Percentiles rank a stretch among this genome's conserved stretches.
These are phyloP conservation scores for Psilocybe tampanensis DNA, from an alignment of 768 basidiomycete species.

Conservation along the genomic window DNA sequence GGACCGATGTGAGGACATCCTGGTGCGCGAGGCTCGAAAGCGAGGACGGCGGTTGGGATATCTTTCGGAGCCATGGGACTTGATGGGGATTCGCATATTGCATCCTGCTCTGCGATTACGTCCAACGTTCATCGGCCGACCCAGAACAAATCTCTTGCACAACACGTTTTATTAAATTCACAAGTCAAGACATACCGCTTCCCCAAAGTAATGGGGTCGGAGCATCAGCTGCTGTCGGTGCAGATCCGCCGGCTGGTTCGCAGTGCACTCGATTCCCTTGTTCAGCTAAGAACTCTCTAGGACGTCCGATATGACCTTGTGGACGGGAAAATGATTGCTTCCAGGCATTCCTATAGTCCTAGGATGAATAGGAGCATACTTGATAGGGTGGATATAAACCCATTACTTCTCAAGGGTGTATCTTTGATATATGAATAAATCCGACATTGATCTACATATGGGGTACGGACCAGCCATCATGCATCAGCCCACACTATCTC, in stretches of 20 bases:
- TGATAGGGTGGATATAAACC: constrained; percentile 1
- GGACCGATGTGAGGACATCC: constrained; percentile 7
- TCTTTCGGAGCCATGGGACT: constrained; percentile 9
- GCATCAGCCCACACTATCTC: neutral
- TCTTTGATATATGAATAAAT: constrained; percentile 4
- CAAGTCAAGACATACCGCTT: neutral
- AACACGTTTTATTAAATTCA: neutral
- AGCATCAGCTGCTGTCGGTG: neutral
- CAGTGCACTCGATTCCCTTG: neutral
- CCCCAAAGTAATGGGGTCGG: neutral
- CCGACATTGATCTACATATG: constrained; percentile 18
- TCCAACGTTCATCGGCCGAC: constrained; percentile 20
- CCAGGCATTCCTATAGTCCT: neutral
- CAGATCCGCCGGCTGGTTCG: neutral
- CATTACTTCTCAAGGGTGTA: constrained; percentile 1
- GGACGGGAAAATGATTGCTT: neutral
- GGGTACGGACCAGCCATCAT: constrained; percentile 10
- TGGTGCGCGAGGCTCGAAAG: constrained; percentile 7
- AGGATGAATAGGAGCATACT: neutral
- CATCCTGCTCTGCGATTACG: constrained; percentile 19
- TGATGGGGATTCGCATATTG: constrained; percentile 14
- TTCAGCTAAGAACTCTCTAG: neutral
- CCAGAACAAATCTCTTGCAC: neutral
- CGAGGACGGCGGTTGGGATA: neutral
- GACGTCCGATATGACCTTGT: neutral